Evolutionary conservation across 2,329 filamentous ascomycete genomes (phyloP).

Genomic region (Trichoderma guizhouense): DNA sequence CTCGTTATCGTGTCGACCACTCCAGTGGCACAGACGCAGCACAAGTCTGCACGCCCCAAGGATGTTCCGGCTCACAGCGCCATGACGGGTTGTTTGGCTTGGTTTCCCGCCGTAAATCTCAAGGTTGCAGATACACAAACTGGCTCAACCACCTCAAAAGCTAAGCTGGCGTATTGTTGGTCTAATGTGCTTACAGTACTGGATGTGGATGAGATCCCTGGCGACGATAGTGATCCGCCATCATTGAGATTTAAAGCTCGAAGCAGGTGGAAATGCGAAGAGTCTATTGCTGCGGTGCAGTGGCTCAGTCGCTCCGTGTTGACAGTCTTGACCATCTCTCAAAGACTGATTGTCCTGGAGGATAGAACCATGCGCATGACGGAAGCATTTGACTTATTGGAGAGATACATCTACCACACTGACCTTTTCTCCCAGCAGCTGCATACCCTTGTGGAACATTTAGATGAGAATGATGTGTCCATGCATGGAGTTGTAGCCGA

Average conservation of each 20-base stretch:
- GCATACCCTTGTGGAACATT: conserved; percentile 77
- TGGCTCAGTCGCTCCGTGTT: conserved; percentile 95
- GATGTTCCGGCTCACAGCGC: conserved; percentile 86
- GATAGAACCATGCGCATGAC: conserved; percentile 87
- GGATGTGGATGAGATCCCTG: conserved; percentile 72
- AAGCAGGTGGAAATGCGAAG: conserved; percentile 88
- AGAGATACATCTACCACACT: conserved; percentile 87
- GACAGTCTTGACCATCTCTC: conserved; percentile 88
- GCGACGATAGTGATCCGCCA: conserved; percentile 69
- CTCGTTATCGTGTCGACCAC: conserved; percentile 97
- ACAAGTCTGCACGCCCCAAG: conserved; percentile 88
- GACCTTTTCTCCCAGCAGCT: conserved; percentile 89
- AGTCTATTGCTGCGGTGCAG: conserved; percentile 93
- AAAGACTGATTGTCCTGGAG: conserved; percentile 87
- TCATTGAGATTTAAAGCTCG: conserved; percentile 76
- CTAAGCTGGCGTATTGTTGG: conserved; percentile 96
- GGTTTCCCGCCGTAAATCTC: conserved; percentile 94
- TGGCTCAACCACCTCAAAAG: conserved; percentile 68
- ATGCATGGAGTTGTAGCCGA: conserved; percentile 97
- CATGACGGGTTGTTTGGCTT: conserved; percentile 89
- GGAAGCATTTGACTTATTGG: conserved; percentile 87
- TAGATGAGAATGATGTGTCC: conserved; percentile 80
- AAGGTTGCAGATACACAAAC: conserved; percentile 69
- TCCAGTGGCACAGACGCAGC: conserved; percentile 91
- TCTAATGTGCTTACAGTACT: conserved; percentile 94